Evolutionary conservation across 2,329 filamentous ascomycete species (phyloP).

Genomic region (Emmonsiellopsis sp.): DNA sequence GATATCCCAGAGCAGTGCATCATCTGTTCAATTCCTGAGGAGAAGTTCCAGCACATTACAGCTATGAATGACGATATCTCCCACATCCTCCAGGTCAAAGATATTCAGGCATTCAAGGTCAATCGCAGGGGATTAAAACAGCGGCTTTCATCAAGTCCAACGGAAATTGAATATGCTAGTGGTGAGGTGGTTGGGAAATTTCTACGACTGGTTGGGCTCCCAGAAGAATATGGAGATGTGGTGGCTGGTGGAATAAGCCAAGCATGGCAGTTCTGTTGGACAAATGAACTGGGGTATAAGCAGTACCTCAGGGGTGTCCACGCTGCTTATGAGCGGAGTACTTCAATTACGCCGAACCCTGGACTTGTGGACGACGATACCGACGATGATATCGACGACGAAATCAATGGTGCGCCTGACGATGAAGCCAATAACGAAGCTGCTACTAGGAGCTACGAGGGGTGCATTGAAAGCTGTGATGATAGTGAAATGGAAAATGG

Average conservation of each 20-base stretch:
- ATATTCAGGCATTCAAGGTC: not conserved
- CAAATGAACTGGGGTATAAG: not conserved
- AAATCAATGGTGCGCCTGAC: constrained; percentile 1
- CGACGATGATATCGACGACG: not conserved
- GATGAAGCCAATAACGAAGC: not conserved
- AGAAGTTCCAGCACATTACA: constrained; percentile 15
- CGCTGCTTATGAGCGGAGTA: too few species aligned
- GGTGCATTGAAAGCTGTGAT: not conserved
- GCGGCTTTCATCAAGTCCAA: constrained; percentile 7
- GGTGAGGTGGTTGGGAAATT: constrained; percentile 18
- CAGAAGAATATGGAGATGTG: constrained; percentile 14
- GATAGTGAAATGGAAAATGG: not conserved
- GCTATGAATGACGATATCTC: constrained; percentile 13
- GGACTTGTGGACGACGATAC: not conserved
- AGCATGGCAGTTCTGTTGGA: constrained; percentile 16
- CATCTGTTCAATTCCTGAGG: constrained; percentile 19
- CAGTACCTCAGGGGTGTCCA: too few species aligned
- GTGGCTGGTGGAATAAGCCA: constrained; percentile 16
- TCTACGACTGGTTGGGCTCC: constrained; percentile 14
- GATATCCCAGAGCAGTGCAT: constrained; percentile 20
- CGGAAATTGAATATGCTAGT: constrained; percentile 10
- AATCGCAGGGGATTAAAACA: constrained; percentile 4
- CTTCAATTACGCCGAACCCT: too few species aligned
- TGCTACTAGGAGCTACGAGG: not conserved
- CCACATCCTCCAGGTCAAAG: constrained; percentile 19